phyloP scores from a whole-genome alignment of 345 rosid genomes.

The Gossypium raimondii region DNA sequence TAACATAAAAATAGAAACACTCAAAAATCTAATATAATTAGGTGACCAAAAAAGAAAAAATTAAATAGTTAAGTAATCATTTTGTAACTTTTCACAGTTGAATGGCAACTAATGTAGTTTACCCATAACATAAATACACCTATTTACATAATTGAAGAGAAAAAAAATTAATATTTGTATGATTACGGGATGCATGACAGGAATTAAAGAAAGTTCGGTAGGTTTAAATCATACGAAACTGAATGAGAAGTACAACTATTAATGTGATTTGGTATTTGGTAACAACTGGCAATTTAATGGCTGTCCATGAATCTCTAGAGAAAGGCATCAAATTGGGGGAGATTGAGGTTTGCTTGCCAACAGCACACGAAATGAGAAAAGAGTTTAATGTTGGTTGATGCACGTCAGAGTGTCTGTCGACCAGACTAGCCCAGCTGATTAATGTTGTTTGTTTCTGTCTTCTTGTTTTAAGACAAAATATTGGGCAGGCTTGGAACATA shows the following conservation, averaged over 20 bases:
- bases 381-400: slow-evolving; percentile 9
- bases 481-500: not conserved
- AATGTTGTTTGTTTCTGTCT: slow-evolving; percentile 24
- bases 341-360: slow-evolving; percentile 19
- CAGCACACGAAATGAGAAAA: slow-evolving; percentile 5
- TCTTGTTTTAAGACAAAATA: not conserved
- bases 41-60: too few species aligned
- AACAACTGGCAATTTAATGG: not conserved
- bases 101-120: too few species aligned
- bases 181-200: not conserved
- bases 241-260: not conserved
- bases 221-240: not conserved
- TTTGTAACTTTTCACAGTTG: too few species aligned
- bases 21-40: too few species aligned
- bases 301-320: slow-evolving; percentile 20
- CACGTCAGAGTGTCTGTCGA: slow-evolving; percentile 50
- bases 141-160: too few species aligned
- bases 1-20: too few species aligned
- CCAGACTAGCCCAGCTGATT: slow-evolving; percentile 18
- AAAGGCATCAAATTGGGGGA: not conserved
- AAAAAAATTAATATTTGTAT: not conserved
- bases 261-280: not conserved
- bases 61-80: too few species aligned
- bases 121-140: not conserved
- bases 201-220: not conserved